Evolutionary conservation across 257 asterid species (phyloP).

Genomic region (Rauvolfia tetraphylla): DNA sequence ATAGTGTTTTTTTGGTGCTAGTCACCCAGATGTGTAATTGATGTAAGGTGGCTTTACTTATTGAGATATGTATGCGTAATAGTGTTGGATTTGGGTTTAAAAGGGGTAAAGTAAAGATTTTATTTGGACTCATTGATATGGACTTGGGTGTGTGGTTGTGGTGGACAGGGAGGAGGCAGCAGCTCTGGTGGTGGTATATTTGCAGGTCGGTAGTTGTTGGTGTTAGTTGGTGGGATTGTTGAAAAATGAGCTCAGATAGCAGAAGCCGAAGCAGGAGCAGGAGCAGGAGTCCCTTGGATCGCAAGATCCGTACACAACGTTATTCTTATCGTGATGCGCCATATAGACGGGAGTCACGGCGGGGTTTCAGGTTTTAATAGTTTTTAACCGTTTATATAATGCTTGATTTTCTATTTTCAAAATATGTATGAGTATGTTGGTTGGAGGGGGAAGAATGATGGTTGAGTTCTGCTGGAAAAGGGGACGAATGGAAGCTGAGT

Average conservation of each 20-base stretch:
- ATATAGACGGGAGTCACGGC: conserved; percentile 72
- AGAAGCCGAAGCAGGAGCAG: conserved; percentile 69
- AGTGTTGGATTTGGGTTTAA: conserved; percentile 42
- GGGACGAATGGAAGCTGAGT: conserved; percentile 22
- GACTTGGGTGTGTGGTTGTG: conserved; percentile 89
- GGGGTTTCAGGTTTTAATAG: conserved; percentile 91
- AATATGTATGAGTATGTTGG: conserved; percentile 28
- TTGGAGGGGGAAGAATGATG: conserved; percentile 32
- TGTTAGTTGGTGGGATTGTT: conserved; percentile 40
- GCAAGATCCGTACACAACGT: conserved; percentile 83
- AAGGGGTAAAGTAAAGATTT: conserved; percentile 38
- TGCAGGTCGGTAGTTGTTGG: conserved; percentile 45
- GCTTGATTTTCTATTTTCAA: conserved; percentile 32
- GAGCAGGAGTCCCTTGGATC: conserved; percentile 95
- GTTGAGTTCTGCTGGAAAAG: conserved; percentile 23
- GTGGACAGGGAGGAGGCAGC: conserved; percentile 97
- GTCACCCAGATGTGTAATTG: conserved; percentile 17
- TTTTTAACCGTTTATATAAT: conserved; percentile 38
- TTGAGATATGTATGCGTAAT: conserved; percentile 16
- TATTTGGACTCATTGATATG: conserved; percentile 63
- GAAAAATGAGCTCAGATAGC: conserved; percentile 70
- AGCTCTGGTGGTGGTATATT: conserved; percentile 58
- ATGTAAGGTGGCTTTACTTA: conserved; percentile 26
- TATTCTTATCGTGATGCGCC: conserved; percentile 92
- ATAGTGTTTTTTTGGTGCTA: conserved; percentile 14